Conservation (phyloP, 371 early-diverging fungal genomes). For the Mucor ambiguus region DNA sequence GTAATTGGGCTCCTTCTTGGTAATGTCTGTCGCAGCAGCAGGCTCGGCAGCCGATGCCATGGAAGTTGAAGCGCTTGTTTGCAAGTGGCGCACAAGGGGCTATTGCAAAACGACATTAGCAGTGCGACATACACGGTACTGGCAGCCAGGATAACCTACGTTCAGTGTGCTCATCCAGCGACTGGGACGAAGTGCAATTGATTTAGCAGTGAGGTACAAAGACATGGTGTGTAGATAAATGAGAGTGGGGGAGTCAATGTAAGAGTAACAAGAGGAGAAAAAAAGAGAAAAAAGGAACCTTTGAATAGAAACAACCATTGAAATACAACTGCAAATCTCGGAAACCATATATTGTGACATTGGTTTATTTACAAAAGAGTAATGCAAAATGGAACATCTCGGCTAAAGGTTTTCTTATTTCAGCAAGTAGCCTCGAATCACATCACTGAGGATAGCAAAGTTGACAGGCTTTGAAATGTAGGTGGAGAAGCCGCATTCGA, state of each 20-base stretch:
- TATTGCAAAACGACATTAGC: background rate
- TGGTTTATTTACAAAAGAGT: constrained; percentile 1
- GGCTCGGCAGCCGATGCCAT: constrained; percentile 12
- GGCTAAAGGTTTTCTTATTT: constrained; percentile 15
- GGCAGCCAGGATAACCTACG: background rate
- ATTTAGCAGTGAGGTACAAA: constrained; percentile 3
- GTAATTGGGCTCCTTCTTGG: constrained; percentile 50
- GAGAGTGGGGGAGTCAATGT: background rate
- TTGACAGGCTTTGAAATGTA: constrained; percentile 71
- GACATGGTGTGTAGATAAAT: constrained; percentile 4
- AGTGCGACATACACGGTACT: background rate
- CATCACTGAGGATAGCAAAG: constrained; percentile 62
- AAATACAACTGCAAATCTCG: background rate
- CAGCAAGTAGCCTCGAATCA: constrained; percentile 51
- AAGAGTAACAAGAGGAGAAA: constrained; percentile 5
- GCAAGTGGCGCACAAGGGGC: constrained; percentile 10
- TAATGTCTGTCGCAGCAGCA: background rate
- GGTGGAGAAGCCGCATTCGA: constrained; percentile 58
- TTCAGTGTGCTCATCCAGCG: constrained; percentile 4
- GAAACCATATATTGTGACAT: constrained; percentile 2
- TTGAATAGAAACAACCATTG: background rate
- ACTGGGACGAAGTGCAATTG: constrained; percentile 3
- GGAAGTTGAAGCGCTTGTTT: constrained; percentile 2
- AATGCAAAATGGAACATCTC: constrained; percentile 10
- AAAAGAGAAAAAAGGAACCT: background rate